phyloP scores from a whole-genome alignment of 2,329 filamentous ascomycete genomes.

The Colletotrichum spaethianum region DNA sequence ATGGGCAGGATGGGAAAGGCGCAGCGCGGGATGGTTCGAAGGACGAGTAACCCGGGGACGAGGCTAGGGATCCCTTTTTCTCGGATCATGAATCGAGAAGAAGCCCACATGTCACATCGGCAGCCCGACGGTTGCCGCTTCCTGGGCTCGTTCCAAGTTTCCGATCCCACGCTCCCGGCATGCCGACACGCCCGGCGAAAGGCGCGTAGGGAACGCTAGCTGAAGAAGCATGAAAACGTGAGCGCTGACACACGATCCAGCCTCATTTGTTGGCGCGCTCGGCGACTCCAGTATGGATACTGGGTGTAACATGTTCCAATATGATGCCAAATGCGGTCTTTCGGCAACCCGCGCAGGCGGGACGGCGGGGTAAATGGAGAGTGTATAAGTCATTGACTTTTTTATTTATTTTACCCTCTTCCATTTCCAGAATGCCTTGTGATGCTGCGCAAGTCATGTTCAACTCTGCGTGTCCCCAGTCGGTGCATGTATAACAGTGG shows the following conservation, averaged over 20 bases:
- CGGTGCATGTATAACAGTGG: not conserved
- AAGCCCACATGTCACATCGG: not conserved
- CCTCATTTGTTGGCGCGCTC: not conserved
- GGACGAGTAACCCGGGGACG: not conserved
- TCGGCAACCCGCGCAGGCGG: not conserved
- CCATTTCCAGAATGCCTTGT: not conserved
- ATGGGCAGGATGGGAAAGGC: not conserved
- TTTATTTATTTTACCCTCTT: too few species aligned
- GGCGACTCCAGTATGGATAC: not conserved
- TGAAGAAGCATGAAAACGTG: not conserved
- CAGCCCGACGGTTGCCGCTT: not conserved
- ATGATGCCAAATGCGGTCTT: not conserved
- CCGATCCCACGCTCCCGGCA: not conserved
- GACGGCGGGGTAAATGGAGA: not conserved
- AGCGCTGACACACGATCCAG: not conserved
- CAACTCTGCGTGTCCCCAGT: not conserved
- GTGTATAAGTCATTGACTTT: not conserved
- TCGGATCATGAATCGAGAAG: not conserved
- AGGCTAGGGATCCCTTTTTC: not conserved
- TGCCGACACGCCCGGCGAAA: not conserved
- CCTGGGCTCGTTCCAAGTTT: not conserved
- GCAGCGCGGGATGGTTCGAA: not conserved
- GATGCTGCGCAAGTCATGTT: not conserved
- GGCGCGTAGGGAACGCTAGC: not conserved
- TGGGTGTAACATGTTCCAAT: not conserved